phyloP scores from a whole-genome alignment of 768 basidiomycete genomes.

The Flagelloscypha sp. region DNA sequence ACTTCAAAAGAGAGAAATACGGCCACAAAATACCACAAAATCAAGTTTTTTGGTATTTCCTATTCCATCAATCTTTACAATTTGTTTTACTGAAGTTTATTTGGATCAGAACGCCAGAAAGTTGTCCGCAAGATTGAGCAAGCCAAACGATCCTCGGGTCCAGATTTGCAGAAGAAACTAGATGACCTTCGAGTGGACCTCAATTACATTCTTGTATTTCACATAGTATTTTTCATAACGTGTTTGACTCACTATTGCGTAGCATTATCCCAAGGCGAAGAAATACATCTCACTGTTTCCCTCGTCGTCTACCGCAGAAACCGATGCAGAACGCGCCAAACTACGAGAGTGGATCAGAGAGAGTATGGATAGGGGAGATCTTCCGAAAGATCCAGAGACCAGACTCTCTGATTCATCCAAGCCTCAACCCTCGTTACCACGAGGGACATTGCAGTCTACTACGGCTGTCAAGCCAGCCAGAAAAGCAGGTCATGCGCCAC shows the following conservation, averaged over 20 bases:
- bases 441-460: background rate
- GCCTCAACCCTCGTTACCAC: background rate
- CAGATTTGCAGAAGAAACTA: constrained; percentile 40
- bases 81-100: background rate
- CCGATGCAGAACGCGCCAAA: constrained; percentile 46
- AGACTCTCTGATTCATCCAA: too few species aligned
- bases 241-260: background rate
- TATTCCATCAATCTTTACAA: background rate
- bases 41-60: constrained; percentile 88
- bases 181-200: constrained; percentile 72
- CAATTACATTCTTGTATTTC: constrained; percentile 76
- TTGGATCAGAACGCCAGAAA: constrained; percentile 71
- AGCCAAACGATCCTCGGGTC: constrained; percentile 42
- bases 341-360: constrained; percentile 50
- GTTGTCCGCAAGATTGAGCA: constrained; percentile 70
- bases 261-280: constrained; percentile 79
- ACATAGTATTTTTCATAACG: constrained; percentile 6
- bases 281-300: constrained; percentile 93
- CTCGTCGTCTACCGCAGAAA: constrained; percentile 21
- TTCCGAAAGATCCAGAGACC: constrained; percentile 54
- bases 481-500: too few species aligned
- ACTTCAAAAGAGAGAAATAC: constrained; percentile 63
- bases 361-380: constrained; percentile 51
- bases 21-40: constrained; percentile 75
- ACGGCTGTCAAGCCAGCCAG: too few species aligned